Base-by-base conservation (phyloP, 257 asterid genomes). In the Przewalskia tangutica region DNA sequence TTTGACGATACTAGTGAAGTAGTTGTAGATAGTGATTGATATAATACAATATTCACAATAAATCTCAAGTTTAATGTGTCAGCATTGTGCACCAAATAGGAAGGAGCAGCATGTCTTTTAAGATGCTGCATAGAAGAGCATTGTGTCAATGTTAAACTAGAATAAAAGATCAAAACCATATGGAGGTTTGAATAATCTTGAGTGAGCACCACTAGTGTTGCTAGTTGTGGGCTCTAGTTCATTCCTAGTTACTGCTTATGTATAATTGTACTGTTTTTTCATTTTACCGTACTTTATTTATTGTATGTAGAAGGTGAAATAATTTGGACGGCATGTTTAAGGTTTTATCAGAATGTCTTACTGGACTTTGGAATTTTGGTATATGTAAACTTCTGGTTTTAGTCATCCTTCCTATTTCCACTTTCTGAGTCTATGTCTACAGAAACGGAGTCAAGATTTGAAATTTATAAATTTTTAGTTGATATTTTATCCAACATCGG, bases 101-200 rank as follows among this genome's bases (percentile, higher is more conserved):
- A 7, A 53, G 79, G 17, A 34, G 70, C 77, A 82, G 84, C 81
- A 48, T 56, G 71, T 70, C 51, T 83, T 81, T 87, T 83, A 81
- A 83, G 65, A 64, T 77, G 84, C 84, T 78, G 84, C 79, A 6
- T 16, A 17, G 34, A 34, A 23, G 63, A 54, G 23, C 50, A 48
- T 82, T 48, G 48, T 46, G 67, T 56, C 11, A 81, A 54, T 82
- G 85, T 84, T 82, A 4, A 65, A 38, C 6, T 50, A 73, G 62
- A 73, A 73, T 73, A 73, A 48, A 34, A 20, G 20, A 50, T 27
- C 62, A 71, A 11, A 23, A 71, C 56, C 59, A 71, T 71, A 20
- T 20, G 51, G 59, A 71, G 79, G 79, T 46, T 71, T 46, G 46
- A 9, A 71, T 44, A 40, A 3, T 46, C 78, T 44, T 70, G 59